A percentile compares a stretch with the other conserved stretches of the same genome.
phyloP scores from a whole-genome alignment of 2,329 filamentous ascomycete genomes.

The Ascosphaera acerosa region DNA sequence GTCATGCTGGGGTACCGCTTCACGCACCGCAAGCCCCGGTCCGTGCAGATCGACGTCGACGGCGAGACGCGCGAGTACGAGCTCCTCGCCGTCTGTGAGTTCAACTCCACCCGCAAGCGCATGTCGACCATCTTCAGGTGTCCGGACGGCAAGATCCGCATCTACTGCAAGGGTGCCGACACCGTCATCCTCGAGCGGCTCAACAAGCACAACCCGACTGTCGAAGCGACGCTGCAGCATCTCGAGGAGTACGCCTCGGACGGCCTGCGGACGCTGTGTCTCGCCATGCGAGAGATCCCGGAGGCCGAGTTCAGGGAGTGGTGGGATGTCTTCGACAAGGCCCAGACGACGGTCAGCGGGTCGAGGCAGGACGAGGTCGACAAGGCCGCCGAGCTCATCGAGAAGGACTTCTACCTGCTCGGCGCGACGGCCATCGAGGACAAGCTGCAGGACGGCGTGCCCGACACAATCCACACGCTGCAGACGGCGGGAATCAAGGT shows the following conservation, averaged over 20 bases:
- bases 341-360: conserved; percentile 70
- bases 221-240: conserved; percentile 75
- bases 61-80: conserved; percentile 61
- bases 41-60: conserved; percentile 58
- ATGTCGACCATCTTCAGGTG: conserved; percentile 97
- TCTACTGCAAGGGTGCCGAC: conserved; percentile 91
- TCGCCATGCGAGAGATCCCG: conserved; percentile 79
- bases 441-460: conserved; percentile 85
- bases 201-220: conserved; percentile 46
- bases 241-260: conserved; percentile 98
- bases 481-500: conserved; percentile 96
- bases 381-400: conserved; percentile 88
- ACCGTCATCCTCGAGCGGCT: conserved; percentile 91
- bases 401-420: conserved; percentile 71
- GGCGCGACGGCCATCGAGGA: conserved; percentile 96
- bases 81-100: conserved; percentile 88
- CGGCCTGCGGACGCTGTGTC: conserved; percentile 75
- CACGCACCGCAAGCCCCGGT: conserved; percentile 63
- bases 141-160: conserved; percentile 78
- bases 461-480: conserved; percentile 90
- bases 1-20: conserved; percentile 70
- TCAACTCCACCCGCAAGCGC: conserved; percentile 89
- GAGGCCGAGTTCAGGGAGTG: conserved; percentile 78
- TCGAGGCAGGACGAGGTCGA: conserved; percentile 87
- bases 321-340: conserved; percentile 64